Base-by-base conservation (phyloP, 1,284 basidiomycete genomes). In the Erythrobasidium hasegawianum region DNA sequence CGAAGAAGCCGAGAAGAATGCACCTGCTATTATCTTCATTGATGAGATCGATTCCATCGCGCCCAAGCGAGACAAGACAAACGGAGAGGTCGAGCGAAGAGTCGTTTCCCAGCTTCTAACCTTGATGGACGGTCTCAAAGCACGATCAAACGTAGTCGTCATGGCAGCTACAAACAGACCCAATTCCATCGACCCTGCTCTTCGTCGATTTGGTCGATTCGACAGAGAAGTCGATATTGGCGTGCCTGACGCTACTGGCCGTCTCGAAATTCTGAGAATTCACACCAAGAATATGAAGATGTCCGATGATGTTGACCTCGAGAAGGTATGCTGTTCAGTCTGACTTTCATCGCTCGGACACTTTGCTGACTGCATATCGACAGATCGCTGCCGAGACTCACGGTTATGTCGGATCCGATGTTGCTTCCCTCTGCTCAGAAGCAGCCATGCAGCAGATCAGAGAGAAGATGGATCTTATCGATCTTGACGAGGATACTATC, bases 241-340 rank as follows among this genome's bases (percentile, higher is more conserved):
- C 77, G 97, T 98, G 72, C 96, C 95, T 60, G 95, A 98, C 79
- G 94, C 95, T 0, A 97, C 94, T 68, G 94, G 95, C 66, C 95
- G 96, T 79, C 85, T 97, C 52, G 95, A 98, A 79, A 97, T 98
- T 74, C 86, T 98, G 69, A 89, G 95, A 70, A 98, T 98, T 71
- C 95, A 97, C 83, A 98, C 96, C 67, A 98, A 97, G 87, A 98
- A 98, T 83, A 98, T 98, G 95, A 98, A 97, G 81, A 83, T 98
- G 50, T 85, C 80, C n/a, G 94, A 97, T 67, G 96, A 98, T 74
- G 95, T 98, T 55, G 96, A 98, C 75, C 85, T 98, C 64, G 95
- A 98, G 78, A 91, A 95, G 82, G 87, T 86, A 69, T 57, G 79
- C 64, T 20, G n/a, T n/a, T 47, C 39, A 7, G 8, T 27, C n/a